Conservation (phyloP, 2,329 filamentous ascomycete species). For the Alternaria burnsii region DNA sequence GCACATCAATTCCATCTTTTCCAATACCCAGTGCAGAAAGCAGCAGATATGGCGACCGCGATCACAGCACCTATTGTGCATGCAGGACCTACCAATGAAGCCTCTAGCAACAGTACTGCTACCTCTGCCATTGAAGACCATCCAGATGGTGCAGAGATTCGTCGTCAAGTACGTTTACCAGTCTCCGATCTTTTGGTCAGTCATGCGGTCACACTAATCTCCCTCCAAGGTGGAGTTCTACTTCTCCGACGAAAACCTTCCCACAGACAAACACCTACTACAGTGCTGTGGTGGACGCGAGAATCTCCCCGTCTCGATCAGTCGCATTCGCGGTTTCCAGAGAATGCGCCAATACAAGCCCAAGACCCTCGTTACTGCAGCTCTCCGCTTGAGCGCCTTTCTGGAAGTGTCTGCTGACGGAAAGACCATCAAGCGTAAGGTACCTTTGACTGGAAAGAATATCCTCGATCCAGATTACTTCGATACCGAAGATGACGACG, state of each 20-base stretch:
- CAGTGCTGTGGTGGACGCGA: conserved; percentile 51
- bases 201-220: conserved; percentile 4
- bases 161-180: conserved; percentile 35
- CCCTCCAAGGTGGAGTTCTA: conserved; percentile 57
- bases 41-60: conserved; percentile 10
- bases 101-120: neutral
- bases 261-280: conserved; percentile 54
- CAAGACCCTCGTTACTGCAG: conserved; percentile 47
- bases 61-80: neutral
- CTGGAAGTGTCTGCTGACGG: conserved; percentile 54
- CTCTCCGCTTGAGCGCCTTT: conserved; percentile 53
- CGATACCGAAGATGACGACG: conserved; percentile 28
- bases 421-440: conserved; percentile 54
- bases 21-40: neutral
- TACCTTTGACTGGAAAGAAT: conserved; percentile 48
- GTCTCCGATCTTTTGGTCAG: neutral
- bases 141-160: conserved; percentile 40
- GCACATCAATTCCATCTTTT: neutral
- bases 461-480: conserved; percentile 40
- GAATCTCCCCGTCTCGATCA: conserved; percentile 55
- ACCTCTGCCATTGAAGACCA: conserved; percentile 23
- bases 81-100: neutral
- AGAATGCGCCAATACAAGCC: conserved; percentile 59
- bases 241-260: conserved; percentile 60
- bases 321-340: conserved; percentile 54